Percentiles rank a stretch among this genome's conserved stretches.
Evolutionary conservation across 257 asterid species (phyloP).

Genomic region (Marsdenia floribunda): DNA sequence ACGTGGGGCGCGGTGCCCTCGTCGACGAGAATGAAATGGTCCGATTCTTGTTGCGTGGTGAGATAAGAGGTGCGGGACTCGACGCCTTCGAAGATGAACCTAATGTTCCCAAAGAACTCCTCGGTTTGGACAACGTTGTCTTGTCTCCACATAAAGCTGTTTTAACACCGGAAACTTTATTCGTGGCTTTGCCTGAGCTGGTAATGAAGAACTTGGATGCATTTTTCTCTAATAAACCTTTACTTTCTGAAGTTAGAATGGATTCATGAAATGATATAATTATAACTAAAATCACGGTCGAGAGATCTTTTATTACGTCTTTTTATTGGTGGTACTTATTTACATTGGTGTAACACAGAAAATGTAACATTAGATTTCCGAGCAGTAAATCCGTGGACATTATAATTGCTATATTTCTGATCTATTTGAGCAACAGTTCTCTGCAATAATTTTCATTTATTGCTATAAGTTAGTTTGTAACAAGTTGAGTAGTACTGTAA

Average conservation of each 20-base stretch:
- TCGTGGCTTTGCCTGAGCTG: slow-evolving; percentile 25
- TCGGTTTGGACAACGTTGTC: slow-evolving; percentile 57
- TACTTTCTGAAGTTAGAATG: slow-evolving; percentile 32
- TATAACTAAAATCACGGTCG: too few species aligned
- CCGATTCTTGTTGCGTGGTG: slow-evolving; percentile 39
- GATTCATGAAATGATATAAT: too few species aligned
- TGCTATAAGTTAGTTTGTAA: too few species aligned
- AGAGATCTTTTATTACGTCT: too few species aligned
- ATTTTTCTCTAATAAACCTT: slow-evolving; percentile 48
- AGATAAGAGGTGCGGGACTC: slow-evolving; percentile 68
- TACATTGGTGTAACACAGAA: too few species aligned
- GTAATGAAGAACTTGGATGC: slow-evolving; percentile 46
- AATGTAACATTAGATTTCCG: too few species aligned
- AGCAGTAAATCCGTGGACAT: too few species aligned
- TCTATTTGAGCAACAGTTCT: too few species aligned
- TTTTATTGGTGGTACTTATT: too few species aligned
- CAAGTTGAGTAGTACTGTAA: too few species aligned
- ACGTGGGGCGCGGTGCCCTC: slow-evolving; percentile 59
- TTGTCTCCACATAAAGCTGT: slow-evolving; percentile 56
- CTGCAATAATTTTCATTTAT: too few species aligned
- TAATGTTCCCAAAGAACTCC: slow-evolving; percentile 42
- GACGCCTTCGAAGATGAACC: slow-evolving; percentile 80
- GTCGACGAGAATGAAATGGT: slow-evolving; percentile 68
- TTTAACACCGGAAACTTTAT: slow-evolving; percentile 32
- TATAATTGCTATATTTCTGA: too few species aligned